These are phyloP conservation scores for Quercus wislizeni DNA, from an alignment of 306 rosid genomes.

Conservation along the genomic window DNA sequence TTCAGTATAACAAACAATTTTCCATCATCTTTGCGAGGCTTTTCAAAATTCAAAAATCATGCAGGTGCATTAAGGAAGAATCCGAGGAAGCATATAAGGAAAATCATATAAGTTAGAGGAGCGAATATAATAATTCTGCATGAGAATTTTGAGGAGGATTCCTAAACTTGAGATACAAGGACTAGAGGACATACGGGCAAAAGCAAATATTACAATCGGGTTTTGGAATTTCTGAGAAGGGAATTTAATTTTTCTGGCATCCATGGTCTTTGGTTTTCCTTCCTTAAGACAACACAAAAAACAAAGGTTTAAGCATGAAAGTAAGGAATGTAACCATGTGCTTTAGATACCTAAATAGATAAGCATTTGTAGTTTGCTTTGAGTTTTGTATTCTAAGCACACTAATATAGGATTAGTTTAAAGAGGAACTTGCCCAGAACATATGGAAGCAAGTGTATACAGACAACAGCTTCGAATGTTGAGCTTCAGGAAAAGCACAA, in stretches of 20 bases:
- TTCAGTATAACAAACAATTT: not conserved
- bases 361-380: constrained; percentile 18
- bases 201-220: constrained; percentile 36
- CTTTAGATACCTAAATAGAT: constrained; percentile 25
- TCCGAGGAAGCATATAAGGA: constrained; percentile 45
- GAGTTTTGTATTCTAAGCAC: constrained; percentile 27
- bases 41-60: constrained; percentile 19
- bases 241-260: constrained; percentile 38
- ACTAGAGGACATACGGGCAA: constrained; percentile 52
- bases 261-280: constrained; percentile 25
- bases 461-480: constrained; percentile 43
- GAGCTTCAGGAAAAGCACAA: constrained; percentile 33
- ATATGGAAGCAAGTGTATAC: constrained; percentile 38
- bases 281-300: constrained; percentile 24
- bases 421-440: constrained; percentile 39
- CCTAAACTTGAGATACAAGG: constrained; percentile 50
- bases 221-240: constrained; percentile 42
- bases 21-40: constrained; percentile 6
- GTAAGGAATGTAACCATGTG: constrained; percentile 52
- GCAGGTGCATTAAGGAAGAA: constrained; percentile 39
- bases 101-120: constrained; percentile 49
- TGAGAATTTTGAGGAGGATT: constrained; percentile 62
- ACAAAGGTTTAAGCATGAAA: constrained; percentile 52
- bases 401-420: constrained; percentile 15
- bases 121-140: constrained; percentile 24